Conservation (phyloP, 202 grass and related monocot species). For the Zoysia matrella region DNA sequence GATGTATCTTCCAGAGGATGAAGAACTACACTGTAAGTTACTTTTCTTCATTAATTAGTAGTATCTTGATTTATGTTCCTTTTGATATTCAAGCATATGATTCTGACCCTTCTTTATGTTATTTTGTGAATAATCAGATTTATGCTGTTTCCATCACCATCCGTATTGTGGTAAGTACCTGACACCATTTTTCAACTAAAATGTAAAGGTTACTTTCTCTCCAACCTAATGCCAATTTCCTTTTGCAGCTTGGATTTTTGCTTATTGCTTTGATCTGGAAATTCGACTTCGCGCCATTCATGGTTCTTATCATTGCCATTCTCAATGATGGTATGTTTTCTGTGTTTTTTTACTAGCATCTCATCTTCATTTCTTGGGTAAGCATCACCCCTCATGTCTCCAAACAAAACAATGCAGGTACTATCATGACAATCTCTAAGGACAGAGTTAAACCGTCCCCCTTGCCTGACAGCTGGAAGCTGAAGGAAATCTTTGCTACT, state of each 20-base stretch:
- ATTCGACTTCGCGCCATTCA: constrained; percentile 95
- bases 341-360: background rate
- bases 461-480: constrained; percentile 93
- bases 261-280: constrained; percentile 98
- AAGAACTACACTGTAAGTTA: constrained; percentile 94
- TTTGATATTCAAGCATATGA: background rate
- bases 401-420: constrained; percentile 52
- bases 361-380: background rate
- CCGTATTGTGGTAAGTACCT: constrained; percentile 90
- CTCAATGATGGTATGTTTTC: constrained; percentile 83
- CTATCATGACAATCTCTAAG: constrained; percentile 99
- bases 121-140: constrained; percentile 60
- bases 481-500: constrained; percentile 96
- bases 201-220: background rate
- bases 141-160: constrained; percentile 99
- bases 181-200: background rate
- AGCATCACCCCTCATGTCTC: constrained; percentile 18
- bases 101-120: constrained; percentile 25
- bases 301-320: constrained; percentile 99
- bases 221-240: constrained; percentile 18
- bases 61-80: background rate
- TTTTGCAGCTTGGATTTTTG: constrained; percentile 87
- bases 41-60: constrained; percentile 20
- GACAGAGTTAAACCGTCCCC: constrained; percentile 98
- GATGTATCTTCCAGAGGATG: constrained; percentile 99